phyloP scores from a whole-genome alignment of 2,329 filamentous ascomycete genomes.

The Epichloe coenophiala region DNA sequence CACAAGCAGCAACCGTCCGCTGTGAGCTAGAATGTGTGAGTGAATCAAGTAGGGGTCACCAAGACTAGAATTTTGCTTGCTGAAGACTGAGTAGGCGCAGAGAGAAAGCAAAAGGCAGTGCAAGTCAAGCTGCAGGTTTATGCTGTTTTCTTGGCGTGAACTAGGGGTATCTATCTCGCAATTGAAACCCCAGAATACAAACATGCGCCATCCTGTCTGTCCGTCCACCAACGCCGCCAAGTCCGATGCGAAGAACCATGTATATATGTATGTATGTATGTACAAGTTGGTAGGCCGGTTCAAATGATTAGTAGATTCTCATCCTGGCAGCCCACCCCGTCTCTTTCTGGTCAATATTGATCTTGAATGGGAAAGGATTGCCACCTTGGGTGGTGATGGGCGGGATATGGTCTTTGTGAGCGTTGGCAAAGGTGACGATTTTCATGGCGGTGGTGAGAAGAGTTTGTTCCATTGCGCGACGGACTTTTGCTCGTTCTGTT shows the following conservation, averaged over 20 bases:
- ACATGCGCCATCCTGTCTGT: neutral
- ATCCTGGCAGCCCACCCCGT: conserved; percentile 66
- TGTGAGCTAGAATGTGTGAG: too few relatives aligned
- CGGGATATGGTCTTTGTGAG: conserved; percentile 89
- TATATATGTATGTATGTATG: too few relatives aligned
- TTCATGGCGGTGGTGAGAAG: conserved; percentile 80
- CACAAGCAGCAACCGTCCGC: too few relatives aligned
- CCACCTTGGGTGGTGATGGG: conserved; percentile 89
- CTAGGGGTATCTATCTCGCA: conserved; percentile 1
- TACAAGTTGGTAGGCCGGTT: too few relatives aligned
- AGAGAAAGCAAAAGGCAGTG: neutral
- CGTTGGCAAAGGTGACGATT: conserved; percentile 75
- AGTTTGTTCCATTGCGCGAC: conserved; percentile 80
- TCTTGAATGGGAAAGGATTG: conserved; percentile 92
- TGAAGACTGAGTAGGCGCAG: too few relatives aligned
- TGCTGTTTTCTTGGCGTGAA: neutral
- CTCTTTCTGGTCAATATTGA: conserved; percentile 72
- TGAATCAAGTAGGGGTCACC: too few relatives aligned
- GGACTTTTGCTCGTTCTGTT: conserved; percentile 73
- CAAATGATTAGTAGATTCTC: conserved; percentile 46
- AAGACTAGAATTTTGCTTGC: too few relatives aligned
- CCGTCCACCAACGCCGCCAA: neutral
- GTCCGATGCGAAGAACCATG: neutral
- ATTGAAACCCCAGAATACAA: neutral
- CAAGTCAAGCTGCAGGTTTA: neutral